Percentiles rank a stretch among this genome's conserved stretches.
Conservation (phyloP, 345 rosid species). For the Sisymbrium altissimum region DNA sequence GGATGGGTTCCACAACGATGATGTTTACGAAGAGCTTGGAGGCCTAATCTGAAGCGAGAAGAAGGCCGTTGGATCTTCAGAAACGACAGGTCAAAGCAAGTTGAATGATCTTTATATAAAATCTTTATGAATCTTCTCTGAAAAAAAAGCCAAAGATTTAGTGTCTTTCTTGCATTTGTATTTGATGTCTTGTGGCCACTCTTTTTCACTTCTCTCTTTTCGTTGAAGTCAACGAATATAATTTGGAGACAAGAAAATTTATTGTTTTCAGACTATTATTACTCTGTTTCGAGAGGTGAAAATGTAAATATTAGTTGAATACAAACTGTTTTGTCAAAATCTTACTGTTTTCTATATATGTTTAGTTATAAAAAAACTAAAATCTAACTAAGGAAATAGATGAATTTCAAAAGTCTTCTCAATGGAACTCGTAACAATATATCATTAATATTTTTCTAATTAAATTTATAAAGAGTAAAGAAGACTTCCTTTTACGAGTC, state of each 20-base stretch:
- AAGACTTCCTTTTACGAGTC: background rate
- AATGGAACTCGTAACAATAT: background rate
- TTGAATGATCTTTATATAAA: background rate
- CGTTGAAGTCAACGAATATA: background rate
- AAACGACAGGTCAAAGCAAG: slow-evolving; percentile 13
- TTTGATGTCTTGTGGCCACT: background rate
- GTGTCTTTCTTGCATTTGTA: slow-evolving; percentile 15
- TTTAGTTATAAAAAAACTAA: background rate
- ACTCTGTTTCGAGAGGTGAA: background rate
- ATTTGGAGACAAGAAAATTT: background rate
- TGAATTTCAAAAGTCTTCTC: background rate
- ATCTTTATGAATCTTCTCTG: slow-evolving; percentile 1
- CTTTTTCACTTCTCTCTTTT: background rate
- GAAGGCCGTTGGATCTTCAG: background rate
- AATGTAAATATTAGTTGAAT: background rate
- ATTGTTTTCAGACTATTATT: background rate
- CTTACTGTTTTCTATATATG: background rate
- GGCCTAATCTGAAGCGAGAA: background rate
- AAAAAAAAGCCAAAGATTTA: background rate
- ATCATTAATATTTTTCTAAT: background rate
- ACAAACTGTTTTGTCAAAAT: background rate
- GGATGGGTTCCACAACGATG: slow-evolving; percentile 82
- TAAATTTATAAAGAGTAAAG: background rate
- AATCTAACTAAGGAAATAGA: background rate
- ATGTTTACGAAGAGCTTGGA: slow-evolving; percentile 53